Base-by-base conservation (phyloP, 2,329 filamentous ascomycete genomes). In the Arthrobotrys musiformis region DNA sequence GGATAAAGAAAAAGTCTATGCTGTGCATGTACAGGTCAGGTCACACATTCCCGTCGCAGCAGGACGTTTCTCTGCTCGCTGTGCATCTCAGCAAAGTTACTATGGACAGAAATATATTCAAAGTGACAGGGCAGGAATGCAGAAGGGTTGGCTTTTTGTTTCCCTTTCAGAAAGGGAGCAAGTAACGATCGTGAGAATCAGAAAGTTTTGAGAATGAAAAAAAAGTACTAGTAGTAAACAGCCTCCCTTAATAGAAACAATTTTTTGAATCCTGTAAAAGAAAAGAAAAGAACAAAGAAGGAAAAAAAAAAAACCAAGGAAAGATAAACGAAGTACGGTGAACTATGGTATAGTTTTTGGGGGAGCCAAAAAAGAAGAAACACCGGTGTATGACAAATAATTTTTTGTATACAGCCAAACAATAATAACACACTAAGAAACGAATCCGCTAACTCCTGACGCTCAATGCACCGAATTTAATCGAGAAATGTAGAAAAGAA, bases 381-480 rank as follows among this genome's bases (percentile, higher is more conserved):
- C 56, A 76, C 64, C 30, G 60, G 66, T 54, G 73, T 70, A 70
- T 46, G 63, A 70, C 66, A 77, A 77, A 77, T 35, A 69, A 67
- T 35, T 77, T 37, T n/a, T 69, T 70, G 60, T 70, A 77, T 70
- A 77, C 73, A 66, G 13, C 72, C 72, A 58, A 58, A 35, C 17
- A 42, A 15, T 37, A 66, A 11, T 37, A 44, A 50, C 52, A 63
- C 62, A 67, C 15, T 30, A 22, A 48, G 28, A 2, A 1, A 22
- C 61, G 13, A 19, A 35, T 35, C 73, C 58, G 73, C 66, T 61
- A 77, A 77, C 73, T 77, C 73, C 73, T 70, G 64, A 77, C 73
- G 73, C 73, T 77, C 63, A 67, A 77, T 77, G 73, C 73, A 77
- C 66, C 66, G 24, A 70, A 70, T 70, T 44, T 67, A 42, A 61